These are phyloP conservation scores for Micractinium sp. DNA, from an alignment of 139 green algal species.

Conservation along the genomic window DNA sequence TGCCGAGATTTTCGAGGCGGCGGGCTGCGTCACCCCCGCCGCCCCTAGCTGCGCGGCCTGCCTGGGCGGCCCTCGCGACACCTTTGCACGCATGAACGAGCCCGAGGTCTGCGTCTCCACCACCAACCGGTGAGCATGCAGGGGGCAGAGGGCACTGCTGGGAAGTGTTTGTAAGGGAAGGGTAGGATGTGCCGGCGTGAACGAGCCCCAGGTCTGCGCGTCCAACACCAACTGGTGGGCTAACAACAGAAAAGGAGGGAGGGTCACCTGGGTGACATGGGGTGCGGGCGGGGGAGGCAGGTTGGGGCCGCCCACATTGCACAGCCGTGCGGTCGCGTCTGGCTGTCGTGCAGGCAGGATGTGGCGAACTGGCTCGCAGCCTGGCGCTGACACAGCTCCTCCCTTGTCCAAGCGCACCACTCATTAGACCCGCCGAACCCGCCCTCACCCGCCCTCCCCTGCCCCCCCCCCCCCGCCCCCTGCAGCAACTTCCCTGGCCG, in stretches of 20 bases:
- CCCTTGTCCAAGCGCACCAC: not conserved
- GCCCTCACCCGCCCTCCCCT: no score
- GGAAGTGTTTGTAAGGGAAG: not conserved
- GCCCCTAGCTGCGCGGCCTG: slow-evolving; percentile 92
- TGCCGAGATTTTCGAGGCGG: slow-evolving; percentile 93
- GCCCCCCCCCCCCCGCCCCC: not conserved
- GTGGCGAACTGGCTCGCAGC: no score
- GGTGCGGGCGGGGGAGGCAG: no score
- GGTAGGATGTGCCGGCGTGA: not conserved
- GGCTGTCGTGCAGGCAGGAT: no score
- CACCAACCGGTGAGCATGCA: slow-evolving; percentile 83
- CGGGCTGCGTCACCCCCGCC: slow-evolving; percentile 88
- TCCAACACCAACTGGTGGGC: no score
- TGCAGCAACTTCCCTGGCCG: slow-evolving; percentile 94
- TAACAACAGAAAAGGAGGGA: no score
- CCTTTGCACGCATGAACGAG: slow-evolving; percentile 97
- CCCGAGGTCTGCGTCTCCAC: slow-evolving; percentile 94
- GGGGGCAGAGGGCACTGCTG: not conserved
- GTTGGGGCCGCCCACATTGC: no score
- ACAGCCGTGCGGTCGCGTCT: no score
- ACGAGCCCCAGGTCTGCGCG: no score
- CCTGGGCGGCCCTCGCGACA: slow-evolving; percentile 93
- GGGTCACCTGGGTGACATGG: no score
- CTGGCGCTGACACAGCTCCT: not conserved
- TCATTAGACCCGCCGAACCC: no score